These are phyloP conservation scores for Pichia kudriavzevii DNA, from an alignment of 1,139 yeast species.

Conservation along the genomic window DNA sequence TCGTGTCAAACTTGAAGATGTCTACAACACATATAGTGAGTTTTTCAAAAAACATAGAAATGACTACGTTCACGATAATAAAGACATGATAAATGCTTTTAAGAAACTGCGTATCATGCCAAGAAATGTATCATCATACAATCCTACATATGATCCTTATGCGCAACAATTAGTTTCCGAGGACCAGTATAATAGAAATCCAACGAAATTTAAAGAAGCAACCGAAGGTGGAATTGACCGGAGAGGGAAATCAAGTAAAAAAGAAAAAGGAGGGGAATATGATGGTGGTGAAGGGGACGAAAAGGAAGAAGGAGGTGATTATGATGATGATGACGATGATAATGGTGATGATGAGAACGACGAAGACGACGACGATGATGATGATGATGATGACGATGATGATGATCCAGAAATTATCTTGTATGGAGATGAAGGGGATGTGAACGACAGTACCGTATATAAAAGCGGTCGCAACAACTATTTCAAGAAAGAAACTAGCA, in stretches of 20 bases:
- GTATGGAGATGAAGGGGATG: too few relatives aligned
- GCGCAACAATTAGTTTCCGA: too few relatives aligned
- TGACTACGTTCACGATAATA: too few relatives aligned
- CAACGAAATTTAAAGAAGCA: conserved; percentile 11
- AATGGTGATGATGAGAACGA: too few relatives aligned
- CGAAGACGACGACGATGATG: background rate
- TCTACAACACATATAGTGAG: conserved; percentile 18
- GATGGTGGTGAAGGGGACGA: conserved; percentile 12
- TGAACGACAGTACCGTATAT: too few relatives aligned
- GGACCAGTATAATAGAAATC: too few relatives aligned
- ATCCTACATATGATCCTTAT: too few relatives aligned
- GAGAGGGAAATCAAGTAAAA: conserved; percentile 18
- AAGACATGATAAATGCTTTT: background rate
- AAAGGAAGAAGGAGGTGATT: conserved; percentile 1
- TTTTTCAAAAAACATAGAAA: conserved; percentile 11
- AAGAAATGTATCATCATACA: too few relatives aligned
- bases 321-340: conserved; percentile 1
- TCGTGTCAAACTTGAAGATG: conserved; percentile 23
- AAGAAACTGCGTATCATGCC: conserved; percentile 16
- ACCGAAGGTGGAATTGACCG: conserved; percentile 18
- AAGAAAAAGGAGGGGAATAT: conserved; percentile 15
- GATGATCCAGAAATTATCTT: too few relatives aligned
- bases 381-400: background rate
- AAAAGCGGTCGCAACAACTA: too few relatives aligned
- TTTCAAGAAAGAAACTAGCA: too few relatives aligned